A percentile compares a stretch with the other conserved stretches of the same genome.
Conservation (phyloP, 192 early-diverging fungal species). For the Dispira parvispora region DNA sequence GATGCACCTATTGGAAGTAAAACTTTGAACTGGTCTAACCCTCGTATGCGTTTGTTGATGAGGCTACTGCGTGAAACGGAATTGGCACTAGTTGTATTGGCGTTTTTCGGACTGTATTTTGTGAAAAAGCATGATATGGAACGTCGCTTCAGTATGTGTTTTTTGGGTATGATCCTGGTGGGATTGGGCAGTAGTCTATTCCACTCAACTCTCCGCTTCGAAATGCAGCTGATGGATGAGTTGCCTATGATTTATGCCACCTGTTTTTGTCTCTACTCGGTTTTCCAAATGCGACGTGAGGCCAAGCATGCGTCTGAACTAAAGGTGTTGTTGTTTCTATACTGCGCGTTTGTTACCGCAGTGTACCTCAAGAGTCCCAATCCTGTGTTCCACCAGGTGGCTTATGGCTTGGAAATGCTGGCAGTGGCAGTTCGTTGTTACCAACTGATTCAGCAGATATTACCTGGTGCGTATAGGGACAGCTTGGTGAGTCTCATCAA, state of each 20-base stretch:
- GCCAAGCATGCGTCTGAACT: constrained; percentile 20
- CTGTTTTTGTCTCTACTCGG: constrained; percentile 21
- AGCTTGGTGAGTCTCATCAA: constrained; percentile 13
- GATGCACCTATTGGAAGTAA: not conserved
- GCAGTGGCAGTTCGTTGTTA: constrained; percentile 15
- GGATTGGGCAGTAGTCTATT: constrained; percentile 48
- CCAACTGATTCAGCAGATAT: constrained; percentile 15
- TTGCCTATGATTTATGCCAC: constrained; percentile 47
- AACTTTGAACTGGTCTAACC: not conserved
- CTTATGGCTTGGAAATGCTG: constrained; percentile 24
- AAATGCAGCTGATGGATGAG: constrained; percentile 57
- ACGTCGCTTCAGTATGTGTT: constrained; percentile 27
- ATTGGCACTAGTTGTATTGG: constrained; percentile 22
- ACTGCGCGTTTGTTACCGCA: constrained; percentile 26
- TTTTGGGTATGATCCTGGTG: constrained; percentile 33
- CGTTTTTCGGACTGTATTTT: constrained; percentile 35
- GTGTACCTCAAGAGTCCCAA: constrained; percentile 38
- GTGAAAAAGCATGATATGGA: constrained; percentile 26
- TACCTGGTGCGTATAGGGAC: constrained; percentile 15
- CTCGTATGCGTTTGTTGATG: not conserved
- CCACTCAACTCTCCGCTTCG: constrained; percentile 51
- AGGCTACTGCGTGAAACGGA: not conserved
- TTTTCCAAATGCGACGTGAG: constrained; percentile 22
- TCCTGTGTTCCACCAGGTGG: constrained; percentile 47
- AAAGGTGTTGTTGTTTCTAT: constrained; percentile 19